Conservation (phyloP, 176 grass and related monocot genomes). For the Aegilops tauschii region DNA sequence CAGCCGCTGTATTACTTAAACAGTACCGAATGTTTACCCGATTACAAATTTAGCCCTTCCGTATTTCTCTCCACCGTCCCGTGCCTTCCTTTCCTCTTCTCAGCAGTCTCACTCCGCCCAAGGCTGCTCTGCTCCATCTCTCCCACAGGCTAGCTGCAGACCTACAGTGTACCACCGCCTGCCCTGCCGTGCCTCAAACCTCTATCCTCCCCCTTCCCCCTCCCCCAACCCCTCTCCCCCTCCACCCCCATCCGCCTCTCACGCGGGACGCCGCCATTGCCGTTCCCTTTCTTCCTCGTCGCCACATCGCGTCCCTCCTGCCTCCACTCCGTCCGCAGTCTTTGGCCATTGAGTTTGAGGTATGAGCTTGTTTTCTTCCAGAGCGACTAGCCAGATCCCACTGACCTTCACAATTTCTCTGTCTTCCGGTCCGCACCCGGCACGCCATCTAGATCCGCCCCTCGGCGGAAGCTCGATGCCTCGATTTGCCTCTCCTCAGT, state of each 20-base stretch:
- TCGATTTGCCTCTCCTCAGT: not conserved
- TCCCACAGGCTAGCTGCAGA: not conserved
- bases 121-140: not conserved
- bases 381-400: not conserved
- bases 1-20: not conserved
- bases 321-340: not conserved
- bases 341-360: not conserved
- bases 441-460: not conserved
- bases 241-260: not conserved
- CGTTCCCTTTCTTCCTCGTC: not conserved
- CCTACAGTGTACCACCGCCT: not conserved
- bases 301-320: not conserved
- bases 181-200: not conserved
- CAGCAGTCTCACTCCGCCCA: not conserved
- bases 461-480: not conserved
- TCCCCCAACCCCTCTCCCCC: not conserved
- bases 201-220: not conserved
- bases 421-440: not conserved
- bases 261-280: not conserved
- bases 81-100: conserved; percentile 12
- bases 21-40: not conserved
- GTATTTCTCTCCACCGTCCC: not conserved
- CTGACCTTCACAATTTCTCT: not conserved
- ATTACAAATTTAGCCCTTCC: not conserved
- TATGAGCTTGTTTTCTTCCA: not conserved